A percentile compares a stretch with the other conserved stretches of the same genome.
Conservation (phyloP, 305 asterid species). For the Rubia peregrina region DNA sequence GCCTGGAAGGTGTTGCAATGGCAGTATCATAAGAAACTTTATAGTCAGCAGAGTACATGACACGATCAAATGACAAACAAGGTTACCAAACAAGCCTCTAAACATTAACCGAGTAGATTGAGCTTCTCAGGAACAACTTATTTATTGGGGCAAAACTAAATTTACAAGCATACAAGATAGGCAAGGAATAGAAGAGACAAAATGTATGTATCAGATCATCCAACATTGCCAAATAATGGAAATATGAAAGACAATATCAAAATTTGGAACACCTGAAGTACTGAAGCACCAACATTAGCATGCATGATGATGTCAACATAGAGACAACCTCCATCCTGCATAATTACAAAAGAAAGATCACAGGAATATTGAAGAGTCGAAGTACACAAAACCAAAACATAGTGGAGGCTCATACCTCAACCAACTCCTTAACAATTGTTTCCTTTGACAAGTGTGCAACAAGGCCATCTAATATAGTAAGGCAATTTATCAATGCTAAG, state of each 20-base stretch:
- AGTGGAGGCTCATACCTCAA: constrained; percentile 50
- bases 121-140: not conserved
- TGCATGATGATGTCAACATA: constrained; percentile 72
- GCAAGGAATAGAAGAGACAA: constrained; percentile 1
- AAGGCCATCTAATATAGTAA: constrained; percentile 71
- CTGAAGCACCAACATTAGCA: constrained; percentile 49
- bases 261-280: constrained; percentile 53
- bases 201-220: not conserved
- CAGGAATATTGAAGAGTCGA: not conserved
- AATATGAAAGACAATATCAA: constrained; percentile 2
- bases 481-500: constrained; percentile 64
- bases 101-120: not conserved
- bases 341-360: constrained; percentile 19
- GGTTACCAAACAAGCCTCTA: constrained; percentile 9
- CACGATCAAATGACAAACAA: not conserved
- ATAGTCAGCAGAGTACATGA: not conserved
- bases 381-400: not conserved
- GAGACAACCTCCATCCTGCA: constrained; percentile 65
- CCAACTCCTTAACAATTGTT: constrained; percentile 65
- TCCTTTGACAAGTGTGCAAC: constrained; percentile 55
- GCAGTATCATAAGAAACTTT: constrained; percentile 15
- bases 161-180: not conserved
- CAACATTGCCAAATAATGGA: not conserved
- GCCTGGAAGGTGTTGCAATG: constrained; percentile 42
- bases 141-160: not conserved